Base-by-base conservation (phyloP, 2,329 filamentous ascomycete genomes). In the Trichoderma koningiopsis region DNA sequence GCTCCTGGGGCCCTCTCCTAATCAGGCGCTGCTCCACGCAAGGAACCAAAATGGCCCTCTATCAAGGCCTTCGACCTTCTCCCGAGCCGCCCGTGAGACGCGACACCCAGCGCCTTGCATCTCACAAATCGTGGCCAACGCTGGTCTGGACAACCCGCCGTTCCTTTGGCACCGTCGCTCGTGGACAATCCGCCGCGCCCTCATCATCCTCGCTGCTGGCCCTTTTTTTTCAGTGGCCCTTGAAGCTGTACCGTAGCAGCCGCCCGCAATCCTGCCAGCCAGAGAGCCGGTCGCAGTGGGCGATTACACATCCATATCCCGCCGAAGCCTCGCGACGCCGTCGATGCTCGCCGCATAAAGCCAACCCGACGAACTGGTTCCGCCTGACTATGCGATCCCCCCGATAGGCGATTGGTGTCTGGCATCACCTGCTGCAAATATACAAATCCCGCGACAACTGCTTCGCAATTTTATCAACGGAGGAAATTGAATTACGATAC, bases 351-450 rank as follows among this genome's bases (percentile, higher is more conserved):
- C 72, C 73, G 72, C 72, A 57, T 74, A 71, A 75, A n/a, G 47
- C 47, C 61, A 43, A 35, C 53, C 69, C 71, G 71, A 68, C 73
- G 74, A 70, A 71, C 49, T 59, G 72, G 71, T 61, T 64, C 70
- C 66, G 72, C 65, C 64, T 73, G 74, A 78, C 75, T 79, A 79
- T 79, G 77, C 75, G 71, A 78, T 77, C 71, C 70, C 72, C 72
- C 70, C 73, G 73, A 76, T 76, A 75, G 69, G 66, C 63, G 71
- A 64, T 73, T 65, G 71, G 71, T 76, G 73, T 75, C 52, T 57
- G 63, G 68, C 68, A 62, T 62, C 37, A 64, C 63, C 69, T 75
- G 52, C 73, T 71, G 71, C 72, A 29, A 59, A 56, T 31, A 61
- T 33, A 37, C 29, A 27, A 40, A 33, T 31, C 24, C 33, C 49